Evolutionary conservation across 176 grass and related monocot genomes (phyloP).

Genomic region (Musa beccarii): DNA sequence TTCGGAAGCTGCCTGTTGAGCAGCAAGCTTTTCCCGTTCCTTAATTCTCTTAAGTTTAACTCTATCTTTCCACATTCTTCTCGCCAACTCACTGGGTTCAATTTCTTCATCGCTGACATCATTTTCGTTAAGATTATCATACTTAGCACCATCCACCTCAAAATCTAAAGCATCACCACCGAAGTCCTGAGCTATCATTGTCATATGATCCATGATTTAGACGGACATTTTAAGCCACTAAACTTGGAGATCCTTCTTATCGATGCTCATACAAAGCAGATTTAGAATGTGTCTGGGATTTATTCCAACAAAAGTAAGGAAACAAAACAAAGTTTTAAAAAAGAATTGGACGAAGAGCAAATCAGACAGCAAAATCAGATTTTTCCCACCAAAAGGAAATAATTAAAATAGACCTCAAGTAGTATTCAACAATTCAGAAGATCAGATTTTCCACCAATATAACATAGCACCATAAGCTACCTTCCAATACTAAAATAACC

Average conservation of each 20-base stretch:
- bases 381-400: too few relatives aligned
- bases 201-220: constrained; percentile 58
- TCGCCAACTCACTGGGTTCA: constrained; percentile 51
- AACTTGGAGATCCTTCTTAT: not conserved
- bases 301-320: not conserved
- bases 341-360: not conserved
- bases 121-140: constrained; percentile 55
- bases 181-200: constrained; percentile 38
- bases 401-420: too few relatives aligned
- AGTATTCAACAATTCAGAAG: not conserved
- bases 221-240: not conserved
- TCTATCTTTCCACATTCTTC: constrained; percentile 91
- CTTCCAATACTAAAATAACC: not conserved
- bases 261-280: not conserved
- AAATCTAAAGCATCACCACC: constrained; percentile 52
- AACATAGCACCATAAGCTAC: not conserved
- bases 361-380: too few relatives aligned
- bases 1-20: constrained; percentile 36
- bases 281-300: not conserved
- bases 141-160: constrained; percentile 45
- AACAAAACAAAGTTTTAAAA: not conserved
- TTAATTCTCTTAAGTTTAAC: constrained; percentile 76
- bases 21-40: constrained; percentile 40
- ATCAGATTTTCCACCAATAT: not conserved
- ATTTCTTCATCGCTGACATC: constrained; percentile 95